A percentile compares a stretch with the other conserved stretches of the same genome.
Conservation (phyloP, 306 rosid genomes). For the Ochetophila trinervis region DNA sequence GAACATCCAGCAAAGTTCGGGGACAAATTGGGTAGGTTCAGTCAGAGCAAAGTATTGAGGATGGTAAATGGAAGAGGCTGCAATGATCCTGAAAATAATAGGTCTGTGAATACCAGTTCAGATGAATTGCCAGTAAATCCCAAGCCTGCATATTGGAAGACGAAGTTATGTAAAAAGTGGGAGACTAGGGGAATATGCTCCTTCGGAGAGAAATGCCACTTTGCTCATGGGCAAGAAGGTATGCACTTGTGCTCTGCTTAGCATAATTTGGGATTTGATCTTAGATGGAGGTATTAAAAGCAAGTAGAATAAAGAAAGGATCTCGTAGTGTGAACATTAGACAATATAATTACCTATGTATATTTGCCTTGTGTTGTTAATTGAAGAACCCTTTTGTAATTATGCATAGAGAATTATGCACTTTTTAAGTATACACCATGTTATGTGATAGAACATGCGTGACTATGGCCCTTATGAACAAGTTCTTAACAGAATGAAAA, state of each 20-base stretch:
- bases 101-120: conserved; percentile 27
- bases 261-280: background rate
- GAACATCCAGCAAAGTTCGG: conserved; percentile 79
- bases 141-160: conserved; percentile 69
- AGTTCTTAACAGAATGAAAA: too few species aligned
- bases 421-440: too few species aligned
- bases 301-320: background rate
- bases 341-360: background rate
- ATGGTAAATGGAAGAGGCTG: conserved; percentile 40
- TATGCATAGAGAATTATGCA: too few species aligned
- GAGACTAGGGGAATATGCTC: conserved; percentile 71
- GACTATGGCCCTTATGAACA: too few species aligned
- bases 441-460: too few species aligned
- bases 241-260: conserved; percentile 17
- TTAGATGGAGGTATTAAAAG: background rate
- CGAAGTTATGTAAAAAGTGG: conserved; percentile 76
- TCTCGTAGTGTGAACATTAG: too few species aligned
- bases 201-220: conserved; percentile 77
- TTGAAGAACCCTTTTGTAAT: too few species aligned
- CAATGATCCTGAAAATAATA: conserved; percentile 40
- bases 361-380: background rate
- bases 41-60: conserved; percentile 73
- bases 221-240: conserved; percentile 95
- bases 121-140: conserved; percentile 32
- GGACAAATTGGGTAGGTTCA: conserved; percentile 55